Evolutionary conservation across 1,284 basidiomycete species (phyloP).

Genomic region (Papiliotrema fonsecae): DNA sequence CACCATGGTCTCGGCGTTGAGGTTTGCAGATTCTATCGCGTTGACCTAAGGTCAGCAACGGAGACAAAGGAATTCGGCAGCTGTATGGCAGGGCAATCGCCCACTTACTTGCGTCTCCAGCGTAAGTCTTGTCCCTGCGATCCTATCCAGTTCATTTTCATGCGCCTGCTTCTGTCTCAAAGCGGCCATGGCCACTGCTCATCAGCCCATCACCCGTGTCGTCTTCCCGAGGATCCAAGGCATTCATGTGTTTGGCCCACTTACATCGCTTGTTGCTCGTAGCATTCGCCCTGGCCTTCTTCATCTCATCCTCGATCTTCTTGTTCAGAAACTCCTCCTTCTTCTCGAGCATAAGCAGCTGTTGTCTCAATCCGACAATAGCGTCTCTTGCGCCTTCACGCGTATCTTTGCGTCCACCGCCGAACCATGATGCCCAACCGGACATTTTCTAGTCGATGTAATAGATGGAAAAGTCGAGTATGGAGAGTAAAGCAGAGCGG

Average conservation of each 20-base stretch:
- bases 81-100: too few species aligned
- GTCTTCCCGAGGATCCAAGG: background rate
- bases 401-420: conserved; percentile 63
- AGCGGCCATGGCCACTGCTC: conserved; percentile 76
- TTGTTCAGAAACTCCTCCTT: conserved; percentile 95
- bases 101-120: conserved; percentile 75
- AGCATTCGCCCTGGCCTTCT: conserved; percentile 88
- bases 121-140: conserved; percentile 83
- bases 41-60: conserved; percentile 57
- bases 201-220: conserved; percentile 1
- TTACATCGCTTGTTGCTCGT: conserved; percentile 89
- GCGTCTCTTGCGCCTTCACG: conserved; percentile 77
- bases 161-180: conserved; percentile 89
- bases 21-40: conserved; percentile 94
- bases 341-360: conserved; percentile 96
- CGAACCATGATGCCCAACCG: conserved; percentile 71
- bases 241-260: conserved; percentile 35
- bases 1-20: conserved; percentile 96
- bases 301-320: conserved; percentile 92
- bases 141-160: conserved; percentile 81
- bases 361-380: conserved; percentile 78
- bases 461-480: background rate
- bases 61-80: background rate
- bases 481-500: background rate
- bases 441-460: conserved; percentile 61